Conservation (phyloP, 805 yeast species). For the Aciculoconidium aculeatum region DNA sequence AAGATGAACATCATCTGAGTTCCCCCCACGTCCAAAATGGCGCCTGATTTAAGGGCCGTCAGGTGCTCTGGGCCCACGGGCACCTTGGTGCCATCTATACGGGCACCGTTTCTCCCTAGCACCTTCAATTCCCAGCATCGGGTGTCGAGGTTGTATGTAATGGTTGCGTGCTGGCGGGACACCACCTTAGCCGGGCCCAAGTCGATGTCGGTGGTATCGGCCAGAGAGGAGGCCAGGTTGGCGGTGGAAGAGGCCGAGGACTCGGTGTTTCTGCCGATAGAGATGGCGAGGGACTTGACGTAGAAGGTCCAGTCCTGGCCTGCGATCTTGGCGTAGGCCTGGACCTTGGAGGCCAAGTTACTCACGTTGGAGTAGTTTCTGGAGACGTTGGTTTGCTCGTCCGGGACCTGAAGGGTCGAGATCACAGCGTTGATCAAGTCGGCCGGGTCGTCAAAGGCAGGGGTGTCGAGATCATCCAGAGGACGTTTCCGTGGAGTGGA, state of each 20-base stretch:
- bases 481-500: slow-evolving; percentile 28
- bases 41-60: slow-evolving; percentile 73
- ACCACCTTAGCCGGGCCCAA: slow-evolving; percentile 98
- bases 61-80: slow-evolving; percentile 45
- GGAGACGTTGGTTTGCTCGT: slow-evolving; percentile 70
- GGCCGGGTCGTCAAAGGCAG: slow-evolving; percentile 48
- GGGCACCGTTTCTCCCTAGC: slow-evolving; percentile 88
- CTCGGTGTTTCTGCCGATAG: slow-evolving; percentile 83
- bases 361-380: slow-evolving; percentile 67
- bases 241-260: slow-evolving; percentile 13
- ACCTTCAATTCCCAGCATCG: slow-evolving; percentile 85
- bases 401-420: slow-evolving; percentile 62
- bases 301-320: slow-evolving; percentile 93
- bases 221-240: slow-evolving; percentile 2
- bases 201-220: slow-evolving; percentile 61
- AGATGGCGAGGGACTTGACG: slow-evolving; percentile 68
- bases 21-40: slow-evolving; percentile 89
- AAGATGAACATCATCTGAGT: slow-evolving; percentile 98
- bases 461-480: slow-evolving; percentile 17
- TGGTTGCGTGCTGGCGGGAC: slow-evolving; percentile 81
- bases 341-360: slow-evolving; percentile 70
- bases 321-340: slow-evolving; percentile 95
- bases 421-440: slow-evolving; percentile 74
- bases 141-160: slow-evolving; percentile 65
- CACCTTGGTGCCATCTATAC: slow-evolving; percentile 67